Percentiles rank a stretch among this genome's conserved stretches.
phyloP scores from a whole-genome alignment of 495 filamentous ascomycete genomes.

The Talaromyces ruber region DNA sequence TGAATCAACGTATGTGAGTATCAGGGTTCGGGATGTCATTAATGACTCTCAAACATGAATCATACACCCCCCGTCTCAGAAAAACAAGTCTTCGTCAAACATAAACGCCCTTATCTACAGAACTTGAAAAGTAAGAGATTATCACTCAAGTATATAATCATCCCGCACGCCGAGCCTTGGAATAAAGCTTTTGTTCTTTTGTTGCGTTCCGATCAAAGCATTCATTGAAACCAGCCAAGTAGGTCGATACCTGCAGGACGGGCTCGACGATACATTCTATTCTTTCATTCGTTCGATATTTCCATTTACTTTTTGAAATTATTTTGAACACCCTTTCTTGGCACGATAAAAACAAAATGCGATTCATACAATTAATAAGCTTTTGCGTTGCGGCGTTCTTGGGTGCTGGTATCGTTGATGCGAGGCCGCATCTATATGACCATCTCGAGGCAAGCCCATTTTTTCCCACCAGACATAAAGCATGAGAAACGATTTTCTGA shows the following conservation, averaged over 20 bases:
- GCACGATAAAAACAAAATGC: not conserved
- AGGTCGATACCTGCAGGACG: not conserved
- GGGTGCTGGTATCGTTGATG: not conserved
- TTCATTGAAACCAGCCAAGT: not conserved
- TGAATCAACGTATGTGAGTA: not conserved
- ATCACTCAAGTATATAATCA: not conserved
- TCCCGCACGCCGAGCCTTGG: not conserved
- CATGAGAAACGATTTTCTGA: no score
- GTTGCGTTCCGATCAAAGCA: not conserved
- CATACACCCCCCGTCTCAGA: not conserved
- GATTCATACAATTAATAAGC: not conserved
- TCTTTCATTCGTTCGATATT: not conserved
- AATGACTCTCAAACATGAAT: not conserved
- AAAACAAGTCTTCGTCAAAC: not conserved
- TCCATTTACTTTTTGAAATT: not conserved
- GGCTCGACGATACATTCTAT: not conserved
- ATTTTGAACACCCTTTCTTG: not conserved
- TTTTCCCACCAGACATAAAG: not conserved
- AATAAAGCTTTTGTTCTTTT: not conserved
- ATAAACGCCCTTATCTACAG: not conserved
- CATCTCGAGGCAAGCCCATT: not conserved
- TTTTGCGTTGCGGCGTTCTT: not conserved
- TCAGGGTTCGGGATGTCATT: not conserved
- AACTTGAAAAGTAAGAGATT: not conserved
- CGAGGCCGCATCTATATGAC: not conserved